Evolutionary conservation across 208 protist genomes (phyloP).

Genomic region (Leishmania lainsoni): DNA sequence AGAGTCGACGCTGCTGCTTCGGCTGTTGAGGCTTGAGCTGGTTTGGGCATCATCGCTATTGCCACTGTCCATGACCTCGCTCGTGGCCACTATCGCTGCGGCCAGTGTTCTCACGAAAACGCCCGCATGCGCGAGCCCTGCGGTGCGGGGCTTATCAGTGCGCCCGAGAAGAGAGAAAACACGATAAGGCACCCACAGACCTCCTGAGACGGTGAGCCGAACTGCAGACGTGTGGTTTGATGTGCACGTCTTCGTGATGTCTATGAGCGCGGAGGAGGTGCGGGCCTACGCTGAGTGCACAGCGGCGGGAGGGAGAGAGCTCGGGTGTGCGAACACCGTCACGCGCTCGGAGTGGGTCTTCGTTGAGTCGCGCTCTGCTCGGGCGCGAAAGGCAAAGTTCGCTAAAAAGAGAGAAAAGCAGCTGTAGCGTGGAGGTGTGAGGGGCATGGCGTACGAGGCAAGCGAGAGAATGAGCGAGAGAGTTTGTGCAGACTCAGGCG

Average conservation of each 20-base stretch:
- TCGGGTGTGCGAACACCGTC: not conserved
- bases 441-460: not conserved
- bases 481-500: not conserved
- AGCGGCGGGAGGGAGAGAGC: not conserved
- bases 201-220: not conserved
- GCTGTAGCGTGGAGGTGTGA: too few relatives aligned
- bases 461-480: not conserved
- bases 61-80: not conserved
- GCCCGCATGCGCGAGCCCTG: not conserved
- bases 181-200: too few relatives aligned
- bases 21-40: not conserved
- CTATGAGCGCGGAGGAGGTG: not conserved
- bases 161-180: not conserved
- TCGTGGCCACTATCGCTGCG: not conserved
- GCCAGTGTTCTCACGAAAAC: not conserved
- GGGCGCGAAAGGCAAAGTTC: not conserved
- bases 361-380: not conserved
- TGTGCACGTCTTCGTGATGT: not conserved
- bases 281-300: too few relatives aligned
- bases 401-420: too few relatives aligned
- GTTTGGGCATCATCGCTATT: not conserved
- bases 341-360: not conserved
- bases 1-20: constrained; percentile 22
- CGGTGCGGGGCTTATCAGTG: not conserved
- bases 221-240: not conserved